Evolutionary conservation across 2,329 filamentous ascomycete genomes (phyloP).

Genomic region (Xylaria sp.): DNA sequence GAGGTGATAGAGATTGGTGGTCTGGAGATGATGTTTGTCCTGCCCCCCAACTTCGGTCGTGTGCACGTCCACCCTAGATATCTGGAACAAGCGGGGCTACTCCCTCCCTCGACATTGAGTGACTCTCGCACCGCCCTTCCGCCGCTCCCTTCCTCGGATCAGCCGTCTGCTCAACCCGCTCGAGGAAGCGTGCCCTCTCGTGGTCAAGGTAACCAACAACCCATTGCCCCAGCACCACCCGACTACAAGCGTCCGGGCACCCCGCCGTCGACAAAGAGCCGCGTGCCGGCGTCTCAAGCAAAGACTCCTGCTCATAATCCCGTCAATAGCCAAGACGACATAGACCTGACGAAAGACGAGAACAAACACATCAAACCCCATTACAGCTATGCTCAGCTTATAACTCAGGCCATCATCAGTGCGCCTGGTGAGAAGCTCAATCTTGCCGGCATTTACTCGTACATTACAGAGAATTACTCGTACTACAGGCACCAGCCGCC

Average conservation of each 20-base stretch:
- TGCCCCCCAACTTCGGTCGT: conserved; percentile 77
- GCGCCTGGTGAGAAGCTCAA: conserved; percentile 90
- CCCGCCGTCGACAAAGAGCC: conserved; percentile 61
- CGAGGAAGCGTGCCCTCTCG: conserved; percentile 44
- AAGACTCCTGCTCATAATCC: conserved; percentile 56
- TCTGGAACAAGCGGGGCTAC: conserved; percentile 71
- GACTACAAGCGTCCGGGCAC: conserved; percentile 71
- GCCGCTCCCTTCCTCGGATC: conserved; percentile 45
- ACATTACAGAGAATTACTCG: conserved; percentile 89
- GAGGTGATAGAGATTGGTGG: conserved; percentile 92
- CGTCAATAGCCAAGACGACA: conserved; percentile 61
- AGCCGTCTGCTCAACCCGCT: conserved; percentile 41
- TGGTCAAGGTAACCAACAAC: conserved; percentile 54
- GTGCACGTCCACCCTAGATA: conserved; percentile 76
- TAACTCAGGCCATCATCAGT: conserved; percentile 93
- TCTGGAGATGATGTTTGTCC: conserved; percentile 98
- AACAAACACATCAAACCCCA: conserved; percentile 94
- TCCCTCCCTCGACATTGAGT: conserved; percentile 40
- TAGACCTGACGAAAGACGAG: conserved; percentile 83
- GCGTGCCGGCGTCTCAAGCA: conserved; percentile 48
- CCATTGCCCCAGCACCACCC: conserved; percentile 69
- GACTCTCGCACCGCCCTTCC: conserved; percentile 48
- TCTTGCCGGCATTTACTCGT: conserved; percentile 91
- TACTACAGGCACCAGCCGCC: conserved; percentile 84
- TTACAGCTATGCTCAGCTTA: conserved; percentile 96